Evolutionary conservation across 108 stramenopile species (phyloP), one percentile per base, ranked within the genome.

Genomic region (Skeletonema potamos): DNA sequence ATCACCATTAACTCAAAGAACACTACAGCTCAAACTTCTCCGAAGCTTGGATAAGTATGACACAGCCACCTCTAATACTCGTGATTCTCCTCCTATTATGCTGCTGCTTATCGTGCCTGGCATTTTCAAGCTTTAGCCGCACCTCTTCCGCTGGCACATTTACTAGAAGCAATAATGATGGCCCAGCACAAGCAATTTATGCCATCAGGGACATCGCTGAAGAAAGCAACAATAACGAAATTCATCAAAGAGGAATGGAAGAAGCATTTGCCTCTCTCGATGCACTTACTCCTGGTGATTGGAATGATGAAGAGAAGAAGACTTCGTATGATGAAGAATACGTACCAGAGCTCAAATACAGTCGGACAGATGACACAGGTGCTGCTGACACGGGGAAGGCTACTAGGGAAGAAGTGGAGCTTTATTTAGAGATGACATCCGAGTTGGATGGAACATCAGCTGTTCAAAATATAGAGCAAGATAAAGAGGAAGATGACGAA

Each of bases 331-430:
- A 41, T 13, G 44, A 57, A 22, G 33, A 33, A 5, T 22, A 17
- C 22, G 46, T 30, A 34, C 17, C 18, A 15, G 22, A 30, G 20
- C 39, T 72, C 26, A 56, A 41, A 29, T 64, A 58, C 62, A 68
- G 66, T 43, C 79, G 67, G 27, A 80, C 79, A 1, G 79, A 80
- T 54, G 79, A 73, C 24, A 80, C 79, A 13, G 66, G 12, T 41
- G 65, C 66, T 18, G 32, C 66, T 13, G 24, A 69, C 27, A 54
- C 9, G 4, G 79, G 79, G 24, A 80, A 80, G 29, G 33, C 66
- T 7, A 73, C 79, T 8, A 39, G 17, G 37, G 79, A 72, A 24
- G 79, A 80, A 37, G 67, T 67, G 1, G 46, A 54, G 26, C 46
- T 63, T 46, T 80, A 80, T 58, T 58, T 73, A 56, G 72, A 73